Conservation (phyloP, 2,329 filamentous ascomycete species). For the Zalaria obscura region DNA sequence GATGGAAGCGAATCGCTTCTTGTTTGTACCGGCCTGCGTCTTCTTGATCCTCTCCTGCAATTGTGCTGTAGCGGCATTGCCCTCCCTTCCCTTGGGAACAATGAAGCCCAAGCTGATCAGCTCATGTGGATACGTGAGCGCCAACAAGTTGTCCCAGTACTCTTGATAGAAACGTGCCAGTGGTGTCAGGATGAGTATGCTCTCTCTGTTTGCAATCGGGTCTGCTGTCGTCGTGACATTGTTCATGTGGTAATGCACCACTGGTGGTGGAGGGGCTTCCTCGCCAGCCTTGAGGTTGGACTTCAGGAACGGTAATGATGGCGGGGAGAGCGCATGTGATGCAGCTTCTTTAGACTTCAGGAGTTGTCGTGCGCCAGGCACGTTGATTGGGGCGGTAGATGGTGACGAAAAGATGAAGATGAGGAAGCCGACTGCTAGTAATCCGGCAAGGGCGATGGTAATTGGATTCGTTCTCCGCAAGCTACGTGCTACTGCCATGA, state of each 20-base stretch:
- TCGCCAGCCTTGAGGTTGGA: slow-evolving; percentile 39
- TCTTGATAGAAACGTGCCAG: slow-evolving; percentile 84
- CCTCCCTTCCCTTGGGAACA: slow-evolving; percentile 82
- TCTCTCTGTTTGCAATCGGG: slow-evolving; percentile 67
- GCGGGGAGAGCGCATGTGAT: slow-evolving; percentile 57
- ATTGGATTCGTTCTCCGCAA: slow-evolving; percentile 69
- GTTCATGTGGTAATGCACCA: slow-evolving; percentile 89
- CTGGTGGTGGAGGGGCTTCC: slow-evolving; percentile 58
- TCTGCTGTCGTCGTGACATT: slow-evolving; percentile 72
- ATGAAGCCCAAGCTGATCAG: slow-evolving; percentile 94
- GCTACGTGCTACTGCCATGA: slow-evolving; percentile 47
- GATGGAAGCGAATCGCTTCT: slow-evolving; percentile 77
- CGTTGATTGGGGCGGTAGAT: slow-evolving; percentile 19
- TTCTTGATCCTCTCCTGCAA: slow-evolving; percentile 75
- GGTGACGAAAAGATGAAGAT: slow-evolving; percentile 35
- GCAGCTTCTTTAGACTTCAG: slow-evolving; percentile 40
- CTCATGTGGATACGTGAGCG: slow-evolving; percentile 79
- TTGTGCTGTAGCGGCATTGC: slow-evolving; percentile 69
- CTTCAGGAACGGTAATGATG: slow-evolving; percentile 61
- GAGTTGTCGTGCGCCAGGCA: slow-evolving; percentile 34
- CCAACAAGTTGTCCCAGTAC: slow-evolving; percentile 89
- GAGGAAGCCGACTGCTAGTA: slow-evolving; percentile 50
- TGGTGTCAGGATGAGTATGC: slow-evolving; percentile 80
- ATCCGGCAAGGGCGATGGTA: slow-evolving; percentile 56
- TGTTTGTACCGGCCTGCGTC: slow-evolving; percentile 70